Evolutionary conservation across 768 basidiomycete species (phyloP).

Genomic region (Lactifluus rugatus): DNA sequence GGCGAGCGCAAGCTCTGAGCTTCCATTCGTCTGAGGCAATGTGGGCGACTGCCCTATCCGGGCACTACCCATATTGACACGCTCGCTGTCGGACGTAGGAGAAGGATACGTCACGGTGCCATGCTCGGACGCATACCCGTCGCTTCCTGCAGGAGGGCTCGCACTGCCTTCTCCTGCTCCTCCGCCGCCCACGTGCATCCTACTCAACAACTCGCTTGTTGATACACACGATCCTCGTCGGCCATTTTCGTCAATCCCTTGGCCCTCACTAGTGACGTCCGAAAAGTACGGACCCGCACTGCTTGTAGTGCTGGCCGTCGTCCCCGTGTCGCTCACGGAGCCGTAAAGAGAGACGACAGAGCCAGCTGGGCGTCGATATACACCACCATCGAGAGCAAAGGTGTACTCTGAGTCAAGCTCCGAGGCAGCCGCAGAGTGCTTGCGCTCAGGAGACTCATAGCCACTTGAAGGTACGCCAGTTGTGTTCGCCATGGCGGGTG

Average conservation of each 20-base stretch:
- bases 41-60: constrained; percentile 1
- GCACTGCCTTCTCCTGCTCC: constrained; percentile 1
- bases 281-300: constrained; percentile 18
- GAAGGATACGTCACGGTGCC: constrained; percentile 17
- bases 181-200: constrained; percentile 8
- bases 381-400: background rate
- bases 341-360: constrained; percentile 14
- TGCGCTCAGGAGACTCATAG: constrained; percentile 19
- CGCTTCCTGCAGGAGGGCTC: constrained; percentile 5
- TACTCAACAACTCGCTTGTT: constrained; percentile 13
- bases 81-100: constrained; percentile 15
- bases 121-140: constrained; percentile 15
- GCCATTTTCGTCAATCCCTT: constrained; percentile 10
- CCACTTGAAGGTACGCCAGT: background rate
- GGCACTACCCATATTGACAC: background rate
- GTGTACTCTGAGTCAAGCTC: constrained; percentile 6
- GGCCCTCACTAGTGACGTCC: constrained; percentile 15
- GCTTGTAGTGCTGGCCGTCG: constrained; percentile 10
- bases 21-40: background rate
- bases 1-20: constrained; percentile 14
- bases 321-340: constrained; percentile 11
- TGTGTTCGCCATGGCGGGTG: background rate
- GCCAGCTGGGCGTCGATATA: constrained; percentile 15
- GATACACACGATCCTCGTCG: constrained; percentile 20
- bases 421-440: constrained; percentile 3